These are phyloP conservation scores for Claviceps sp. DNA, from an alignment of 2,329 filamentous ascomycete species.

Conservation along the genomic window DNA sequence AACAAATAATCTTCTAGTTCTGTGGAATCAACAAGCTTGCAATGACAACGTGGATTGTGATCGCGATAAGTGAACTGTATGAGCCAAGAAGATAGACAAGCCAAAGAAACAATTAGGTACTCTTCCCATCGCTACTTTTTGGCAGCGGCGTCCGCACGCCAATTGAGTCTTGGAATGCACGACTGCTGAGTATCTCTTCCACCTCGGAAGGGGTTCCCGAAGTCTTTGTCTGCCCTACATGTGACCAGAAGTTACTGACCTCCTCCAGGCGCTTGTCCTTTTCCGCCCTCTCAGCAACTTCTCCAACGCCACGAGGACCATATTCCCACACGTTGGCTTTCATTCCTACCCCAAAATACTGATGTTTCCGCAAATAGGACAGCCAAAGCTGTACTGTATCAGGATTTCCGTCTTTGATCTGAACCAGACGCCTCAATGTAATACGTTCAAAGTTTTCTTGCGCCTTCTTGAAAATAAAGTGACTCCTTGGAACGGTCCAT, in stretches of 20 bases:
- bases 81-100: neutral
- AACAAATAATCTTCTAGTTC: neutral
- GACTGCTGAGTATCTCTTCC: conserved; percentile 40
- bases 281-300: conserved; percentile 14
- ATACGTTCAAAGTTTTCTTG: conserved; percentile 97
- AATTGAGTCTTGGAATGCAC: conserved; percentile 30
- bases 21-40: neutral
- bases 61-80: neutral
- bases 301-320: conserved; percentile 51
- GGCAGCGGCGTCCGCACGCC: conserved; percentile 14
- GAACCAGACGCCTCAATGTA: conserved; percentile 72
- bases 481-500: conserved; percentile 82
- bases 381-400: conserved; percentile 87
- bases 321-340: conserved; percentile 97
- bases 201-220: conserved; percentile 40
- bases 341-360: conserved; percentile 94
- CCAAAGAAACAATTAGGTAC: neutral
- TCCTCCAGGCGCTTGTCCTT: conserved; percentile 14
- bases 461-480: conserved; percentile 93
- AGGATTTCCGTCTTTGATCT: conserved; percentile 83
- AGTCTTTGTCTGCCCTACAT: conserved; percentile 39
- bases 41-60: neutral
- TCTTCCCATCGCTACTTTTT: neutral
- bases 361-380: conserved; percentile 80
- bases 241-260: conserved; percentile 39